Base-by-base conservation (phyloP, 495 filamentous ascomycete species). In the Lasiosphaeria miniovina region DNA sequence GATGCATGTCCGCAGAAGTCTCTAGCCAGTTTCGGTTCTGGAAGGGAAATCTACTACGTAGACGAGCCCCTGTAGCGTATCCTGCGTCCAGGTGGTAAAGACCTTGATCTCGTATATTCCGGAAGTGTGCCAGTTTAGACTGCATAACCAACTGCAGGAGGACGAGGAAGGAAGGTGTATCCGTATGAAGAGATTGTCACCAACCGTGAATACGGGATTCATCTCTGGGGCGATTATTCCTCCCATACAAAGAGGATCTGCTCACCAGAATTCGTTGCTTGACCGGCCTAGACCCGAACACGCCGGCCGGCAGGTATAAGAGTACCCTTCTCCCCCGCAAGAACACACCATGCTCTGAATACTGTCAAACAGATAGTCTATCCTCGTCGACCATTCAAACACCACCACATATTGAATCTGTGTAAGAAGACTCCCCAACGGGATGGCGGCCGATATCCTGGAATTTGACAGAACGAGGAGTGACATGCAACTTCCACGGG, bases 91-190 rank as follows among this genome's bases (percentile, higher is more conserved):
- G 40, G 48, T 58, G 55, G 55, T 58, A 15, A 58, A 58, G 55
- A 48, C 48, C 51, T 58, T 24, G 35, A 50, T 58, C 55, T 51
- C 12, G 48, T 58, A 17, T n/a, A 58, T 58, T 51, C 32, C 41
- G 36, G 54, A 60, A 43, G 58, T 35, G 41, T 50, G 46, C 57
- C 57, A 38, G 57, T 40, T 54, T 41, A 3, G 38, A 40, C 50
- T 59, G 58, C 52, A 54, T 55, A 52, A 60, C 54, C 51, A 34
- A 51, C 57, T 35, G 54, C 58, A 52, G 50, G 43, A 35, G 48
- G 51, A 60, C 48, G 33, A 35, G 46, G 46, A 46, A 48, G 52
- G 52, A 52, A 52, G 59, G 52, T 55, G 43, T 46, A n/a, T 46
- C 8, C 12, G 53, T 61, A 36, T 41, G 50, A 55, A 48, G 53